Evolutionary conservation across 495 filamentous ascomycete genomes (phyloP).

Genomic region (Penicillium macrosclerotiorum): DNA sequence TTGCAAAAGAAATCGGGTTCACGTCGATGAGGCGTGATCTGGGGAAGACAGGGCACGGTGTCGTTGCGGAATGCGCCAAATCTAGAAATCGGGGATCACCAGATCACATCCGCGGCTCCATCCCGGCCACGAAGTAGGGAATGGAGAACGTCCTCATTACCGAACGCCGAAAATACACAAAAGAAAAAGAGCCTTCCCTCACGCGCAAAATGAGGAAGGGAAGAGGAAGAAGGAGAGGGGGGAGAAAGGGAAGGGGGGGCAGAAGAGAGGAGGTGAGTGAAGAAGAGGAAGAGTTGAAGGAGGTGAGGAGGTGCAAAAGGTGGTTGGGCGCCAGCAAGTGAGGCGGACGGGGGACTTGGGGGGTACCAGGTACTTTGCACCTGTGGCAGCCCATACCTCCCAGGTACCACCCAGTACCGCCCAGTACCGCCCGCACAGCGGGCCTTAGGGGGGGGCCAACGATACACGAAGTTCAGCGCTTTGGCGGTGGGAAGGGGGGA

Average conservation of each 20-base stretch:
- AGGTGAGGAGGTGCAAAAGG: background rate
- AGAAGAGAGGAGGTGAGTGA: slow-evolving; percentile 1
- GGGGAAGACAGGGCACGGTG: background rate
- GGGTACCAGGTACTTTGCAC: slow-evolving; percentile 6
- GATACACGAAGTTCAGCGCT: too few species aligned
- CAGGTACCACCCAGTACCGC: too few species aligned
- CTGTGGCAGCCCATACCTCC: background rate
- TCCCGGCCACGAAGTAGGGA: slow-evolving; percentile 19
- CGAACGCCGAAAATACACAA: slow-evolving; percentile 29
- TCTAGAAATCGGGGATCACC: slow-evolving; percentile 21
- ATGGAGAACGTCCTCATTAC: slow-evolving; percentile 21
- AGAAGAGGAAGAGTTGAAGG: background rate
- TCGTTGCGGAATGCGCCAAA: slow-evolving; percentile 28
- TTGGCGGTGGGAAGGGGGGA: too few species aligned
- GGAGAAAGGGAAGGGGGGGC: slow-evolving; percentile 10
- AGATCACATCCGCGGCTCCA: slow-evolving; percentile 32
- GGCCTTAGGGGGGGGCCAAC: too few species aligned
- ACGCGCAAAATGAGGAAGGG: slow-evolving; percentile 12
- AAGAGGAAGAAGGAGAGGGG: slow-evolving; percentile 10
- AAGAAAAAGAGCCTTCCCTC: slow-evolving; percentile 18
- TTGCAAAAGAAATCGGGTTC: slow-evolving; percentile 25
- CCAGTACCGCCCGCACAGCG: too few species aligned
- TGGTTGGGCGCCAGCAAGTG: slow-evolving; percentile 20
- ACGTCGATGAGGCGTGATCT: slow-evolving; percentile 12
- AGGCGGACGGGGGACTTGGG: slow-evolving; percentile 10